Evolutionary conservation across 192 early-diverging fungal genomes (phyloP), one percentile per base, ranked within the genome.

Genomic region (Jimgerdemannia lactiflua): DNA sequence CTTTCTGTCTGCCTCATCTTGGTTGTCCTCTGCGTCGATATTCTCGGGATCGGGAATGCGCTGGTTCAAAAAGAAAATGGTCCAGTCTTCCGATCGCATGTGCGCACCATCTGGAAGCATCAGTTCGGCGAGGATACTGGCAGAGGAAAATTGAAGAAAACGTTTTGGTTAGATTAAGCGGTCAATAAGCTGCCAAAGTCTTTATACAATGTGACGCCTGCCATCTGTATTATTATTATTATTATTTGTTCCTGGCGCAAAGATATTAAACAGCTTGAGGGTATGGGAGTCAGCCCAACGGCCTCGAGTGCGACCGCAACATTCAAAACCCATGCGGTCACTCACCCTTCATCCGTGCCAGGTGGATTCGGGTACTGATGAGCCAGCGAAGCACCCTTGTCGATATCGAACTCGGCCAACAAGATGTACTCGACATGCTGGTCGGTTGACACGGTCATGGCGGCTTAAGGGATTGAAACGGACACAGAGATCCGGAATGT

Each of bases 31-130:
- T 1, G 59, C 29, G 39, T 39, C 71, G 4, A 65, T 39, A 63
- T 86, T 82, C 71, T 85, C 84, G 9, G 80, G 80, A 64, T 86
- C 84, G 29, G 86, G 84, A 71, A 86, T 88, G 20, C 74, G 86
- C 73, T 91, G 91, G 82, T 98, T 98, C 20, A 98, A 80, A 69
- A 96, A 93, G 72, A 98, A 97, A 75, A 95, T 90, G 19, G 95
- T 97, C 94, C 95, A 96, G 83, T 98, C 96, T 75, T 94, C 93
- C 64, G 95, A 89, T 29, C 95, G 87, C n/a, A 95, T 81, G 85
- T 98, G 96, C 18, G 95, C 94, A 3, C 96, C 96, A 80, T 98
- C 96, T 4, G 96, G 96, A 73, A 98, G 81, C 96, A 98, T 98
- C 54, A 96, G 90, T 72, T 98, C 96, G n/a, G 96, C 94, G 65